These are phyloP conservation scores for Mercurialis annua DNA, from an alignment of 345 rosid genomes.

Conservation along the genomic window DNA sequence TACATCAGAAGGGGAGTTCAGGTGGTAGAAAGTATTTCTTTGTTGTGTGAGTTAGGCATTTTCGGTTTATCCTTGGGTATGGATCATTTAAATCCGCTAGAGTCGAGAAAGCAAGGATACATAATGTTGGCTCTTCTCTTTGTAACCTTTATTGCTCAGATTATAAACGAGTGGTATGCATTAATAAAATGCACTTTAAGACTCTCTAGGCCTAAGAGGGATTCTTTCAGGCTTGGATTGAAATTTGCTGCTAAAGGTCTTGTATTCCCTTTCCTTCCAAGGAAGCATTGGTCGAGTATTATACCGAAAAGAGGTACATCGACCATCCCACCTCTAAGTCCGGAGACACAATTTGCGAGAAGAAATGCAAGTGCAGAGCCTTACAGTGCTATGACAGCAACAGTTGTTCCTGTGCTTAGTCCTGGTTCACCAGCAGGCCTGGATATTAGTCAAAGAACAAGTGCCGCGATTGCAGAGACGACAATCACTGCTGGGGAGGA, in stretches of 20 bases:
- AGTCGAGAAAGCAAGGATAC: conserved; percentile 25
- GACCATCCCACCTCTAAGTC: conserved; percentile 32
- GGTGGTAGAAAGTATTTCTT: conserved; percentile 39
- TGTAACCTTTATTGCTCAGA: conserved; percentile 37
- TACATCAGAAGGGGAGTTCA: conserved; percentile 40
- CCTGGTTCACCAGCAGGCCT: conserved; percentile 35
- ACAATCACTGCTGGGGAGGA: conserved; percentile 16
- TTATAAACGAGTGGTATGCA: conserved; percentile 45
- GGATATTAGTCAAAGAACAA: background rate
- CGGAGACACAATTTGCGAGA: conserved; percentile 23
- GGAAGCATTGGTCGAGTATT: conserved; percentile 38
- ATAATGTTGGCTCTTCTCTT: conserved; percentile 44
- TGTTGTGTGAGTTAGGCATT: conserved; percentile 39
- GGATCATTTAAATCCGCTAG: conserved; percentile 19
- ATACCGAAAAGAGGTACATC: conserved; percentile 32
- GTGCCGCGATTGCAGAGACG: conserved; percentile 16
- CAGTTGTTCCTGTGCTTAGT: conserved; percentile 42
- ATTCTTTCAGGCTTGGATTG: conserved; percentile 36
- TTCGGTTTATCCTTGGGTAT: conserved; percentile 33
- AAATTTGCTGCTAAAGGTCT: conserved; percentile 42
- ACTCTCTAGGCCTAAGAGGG: conserved; percentile 33
- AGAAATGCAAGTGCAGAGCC: conserved; percentile 16
- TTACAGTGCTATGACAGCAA: conserved; percentile 39
- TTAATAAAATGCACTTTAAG: conserved; percentile 31
- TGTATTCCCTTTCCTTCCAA: conserved; percentile 46